Base-by-base conservation (phyloP, 805 yeast genomes). In the Candida endomychidarum region DNA sequence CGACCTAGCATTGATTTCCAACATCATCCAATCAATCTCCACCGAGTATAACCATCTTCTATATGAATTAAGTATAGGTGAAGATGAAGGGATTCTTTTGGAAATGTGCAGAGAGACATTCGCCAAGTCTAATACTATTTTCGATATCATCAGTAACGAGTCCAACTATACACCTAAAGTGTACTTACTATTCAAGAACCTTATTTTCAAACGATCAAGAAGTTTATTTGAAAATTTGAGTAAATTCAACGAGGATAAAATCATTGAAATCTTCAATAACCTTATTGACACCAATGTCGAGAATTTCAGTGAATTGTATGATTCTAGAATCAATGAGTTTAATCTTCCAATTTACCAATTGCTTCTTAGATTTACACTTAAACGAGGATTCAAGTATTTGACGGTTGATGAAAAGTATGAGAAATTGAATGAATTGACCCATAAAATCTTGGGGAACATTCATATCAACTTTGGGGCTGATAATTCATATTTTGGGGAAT, bases 401-500 rank as follows among this genome's bases (percentile, higher is more conserved):
- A 24, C 37, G 3, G 37, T 35, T 2, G 30, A 39, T 1, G 56
- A 52, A 8, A 41, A 47, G 14, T 24, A 28, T 11, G 17, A 31
- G 3, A 44, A 41, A 30, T 34, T 58, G 46, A 39, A 40, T 16
- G 17, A 16, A 8, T 36, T 57, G 30, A 42, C 56, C 2, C 34
- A 38, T 15, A 14, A 32, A 1, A 40, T 61, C 4, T 36, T 63
- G 16, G 43, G 47, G 8, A 43, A 52, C 18, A 38, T 63, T 6
- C 49, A 48, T 31, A 60, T 64, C 38, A 49, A 58, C 22, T 65
- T 66, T 38, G 53, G 57, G 0, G 30, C 46, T 0, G 38, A 42
- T 16, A 65, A 65, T 44, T 63, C 72, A 1, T 67, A 50, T 38
- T 65, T 66, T 43, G 73, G 75, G 1, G 75, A 69, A 37, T 41